phyloP scores from a whole-genome alignment of 108 stramenopile species.

The Pseudonitzschia delicatissima region DNA sequence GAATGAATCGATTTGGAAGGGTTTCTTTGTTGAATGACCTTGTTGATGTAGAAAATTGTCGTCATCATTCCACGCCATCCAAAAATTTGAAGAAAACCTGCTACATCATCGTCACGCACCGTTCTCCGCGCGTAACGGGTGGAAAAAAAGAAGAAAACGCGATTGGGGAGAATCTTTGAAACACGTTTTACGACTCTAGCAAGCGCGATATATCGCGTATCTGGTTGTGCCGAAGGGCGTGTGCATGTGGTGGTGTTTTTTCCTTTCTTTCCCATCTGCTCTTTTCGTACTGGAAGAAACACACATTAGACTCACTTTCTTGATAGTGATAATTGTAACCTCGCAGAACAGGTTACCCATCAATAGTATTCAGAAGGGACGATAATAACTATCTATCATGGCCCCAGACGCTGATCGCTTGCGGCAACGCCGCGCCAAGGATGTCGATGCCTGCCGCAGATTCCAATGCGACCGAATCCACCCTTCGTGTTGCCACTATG shows the following conservation, averaged over 20 bases:
- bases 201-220: too few species aligned
- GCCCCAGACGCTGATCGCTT: constrained; percentile 63
- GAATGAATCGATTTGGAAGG: neutral
- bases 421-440: constrained; percentile 40
- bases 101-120: constrained; percentile 3
- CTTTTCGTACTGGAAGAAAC: neutral
- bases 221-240: too few species aligned
- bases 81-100: neutral
- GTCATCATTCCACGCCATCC: neutral
- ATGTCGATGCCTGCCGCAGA: constrained; percentile 10
- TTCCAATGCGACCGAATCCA: neutral
- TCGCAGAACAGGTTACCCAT: too few species aligned
- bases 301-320: neutral
- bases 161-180: neutral
- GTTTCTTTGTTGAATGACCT: neutral
- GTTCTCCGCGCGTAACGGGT: neutral
- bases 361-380: too few species aligned
- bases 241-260: neutral
- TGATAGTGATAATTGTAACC: neutral
- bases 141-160: neutral
- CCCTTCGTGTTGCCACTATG: constrained; percentile 25
- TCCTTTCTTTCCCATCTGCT: neutral
- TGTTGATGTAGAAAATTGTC: neutral
- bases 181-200: too few species aligned
- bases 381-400: constrained; percentile 33